Base-by-base conservation (phyloP, 1,284 basidiomycete genomes). In the Coniferiporia sulphurascens region DNA sequence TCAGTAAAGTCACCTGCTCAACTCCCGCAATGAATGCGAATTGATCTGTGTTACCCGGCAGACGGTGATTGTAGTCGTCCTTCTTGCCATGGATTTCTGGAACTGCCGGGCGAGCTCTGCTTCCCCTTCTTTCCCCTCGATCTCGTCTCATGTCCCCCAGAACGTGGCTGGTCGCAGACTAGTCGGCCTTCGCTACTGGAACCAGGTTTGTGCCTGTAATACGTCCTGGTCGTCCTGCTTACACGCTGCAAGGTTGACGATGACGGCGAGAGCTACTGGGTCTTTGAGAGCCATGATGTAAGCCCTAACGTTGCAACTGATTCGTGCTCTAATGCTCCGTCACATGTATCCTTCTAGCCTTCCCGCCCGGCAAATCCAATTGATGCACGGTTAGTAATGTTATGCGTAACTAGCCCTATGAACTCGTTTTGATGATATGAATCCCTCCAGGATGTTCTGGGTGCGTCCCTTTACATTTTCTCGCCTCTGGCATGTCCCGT, bases 71-170 rank as follows among this genome's bases (percentile, higher is more conserved):
- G 94, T 97, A 0, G 95, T 97, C 21, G 86, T 96, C 1, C 77
- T 98, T 21, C 82, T 98, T 36, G 89, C 94, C 0, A 89, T 95
- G 81, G 95, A 98, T 74, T 98, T 98, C 71, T 97, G 95, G 95
- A 97, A 95, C 69, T 94, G 93, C 65, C 76, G 92, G 69, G 92
- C 93, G 67, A 63, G 48, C 19, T 21, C 50, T 45, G 15, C n/a
- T 43, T 12, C 3, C 41, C 3, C 8, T 43, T 43, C 12, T 13
- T 3, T 55, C n/a, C n/a, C n/a, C n/a, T n/a, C n/a, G n/a, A 9
- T 27, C 34, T 51, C 5, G 51, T 56, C 27, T 55, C 21, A 46
- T 17, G n/a, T 27, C 17, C n/a, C 27, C 36, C 66, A 95, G 87
- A 98, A 98, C 68, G 92, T 98, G 21, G 85, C 94, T 0, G 95